Percentiles rank a stretch among this genome's conserved stretches.
Conservation (phyloP, 2,329 filamentous ascomycete genomes). For the Penicillium aurantiogriseum region DNA sequence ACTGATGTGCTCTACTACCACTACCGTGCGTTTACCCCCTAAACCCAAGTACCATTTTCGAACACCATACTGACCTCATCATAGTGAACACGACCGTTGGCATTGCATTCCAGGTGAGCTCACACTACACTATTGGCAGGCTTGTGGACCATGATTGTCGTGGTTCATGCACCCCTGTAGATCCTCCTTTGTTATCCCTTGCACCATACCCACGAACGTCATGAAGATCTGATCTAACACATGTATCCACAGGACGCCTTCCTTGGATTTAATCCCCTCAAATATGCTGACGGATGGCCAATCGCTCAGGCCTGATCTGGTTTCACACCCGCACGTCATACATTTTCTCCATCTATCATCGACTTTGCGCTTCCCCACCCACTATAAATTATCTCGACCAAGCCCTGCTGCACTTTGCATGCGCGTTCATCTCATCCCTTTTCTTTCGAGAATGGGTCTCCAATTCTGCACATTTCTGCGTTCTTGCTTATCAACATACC, state of each 20-base stretch:
- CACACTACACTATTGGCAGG: constrained; percentile 1
- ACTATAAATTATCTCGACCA: not conserved
- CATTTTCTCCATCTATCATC: not conserved
- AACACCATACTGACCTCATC: constrained; percentile 6
- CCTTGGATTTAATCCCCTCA: constrained; percentile 32
- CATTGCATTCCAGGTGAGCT: constrained; percentile 31
- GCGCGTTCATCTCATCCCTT: not conserved
- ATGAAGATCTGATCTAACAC: constrained; percentile 17
- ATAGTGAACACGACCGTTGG: constrained; percentile 33
- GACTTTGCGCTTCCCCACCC: not conserved
- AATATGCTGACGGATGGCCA: constrained; percentile 36
- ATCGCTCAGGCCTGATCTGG: constrained; percentile 23
- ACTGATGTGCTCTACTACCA: constrained; percentile 37
- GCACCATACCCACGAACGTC: not conserved
- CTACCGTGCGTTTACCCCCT: constrained; percentile 28
- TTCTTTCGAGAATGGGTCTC: not conserved
- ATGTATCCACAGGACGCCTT: constrained; percentile 26
- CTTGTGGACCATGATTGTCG: constrained; percentile 13
- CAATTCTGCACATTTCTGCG: not conserved
- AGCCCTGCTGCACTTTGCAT: not conserved
- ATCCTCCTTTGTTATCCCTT: constrained; percentile 22
- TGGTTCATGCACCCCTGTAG: constrained; percentile 11
- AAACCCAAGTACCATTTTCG: not conserved
- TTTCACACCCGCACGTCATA: not conserved
- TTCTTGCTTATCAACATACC: not conserved